Base-by-base conservation (phyloP, 2,329 filamentous ascomycete species). In the Talaromyces sp. region DNA sequence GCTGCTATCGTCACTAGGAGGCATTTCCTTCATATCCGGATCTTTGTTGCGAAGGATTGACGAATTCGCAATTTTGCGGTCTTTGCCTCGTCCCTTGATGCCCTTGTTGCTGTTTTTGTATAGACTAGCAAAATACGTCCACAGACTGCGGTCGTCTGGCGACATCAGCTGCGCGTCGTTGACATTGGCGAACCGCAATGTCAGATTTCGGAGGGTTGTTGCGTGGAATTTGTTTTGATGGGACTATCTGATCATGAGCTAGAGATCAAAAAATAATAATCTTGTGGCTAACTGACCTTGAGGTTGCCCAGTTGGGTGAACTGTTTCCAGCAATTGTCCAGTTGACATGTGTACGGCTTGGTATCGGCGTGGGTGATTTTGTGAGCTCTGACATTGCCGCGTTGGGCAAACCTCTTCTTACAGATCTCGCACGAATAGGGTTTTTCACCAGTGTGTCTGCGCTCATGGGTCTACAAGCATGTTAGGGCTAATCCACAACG, bases 41-140 rank as follows among this genome's bases (percentile, higher is more conserved):
- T 55, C 29, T 19, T 48, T 48, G 24, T 11, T 50, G 17, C 32
- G 43, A 17, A 54, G 53, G n/a, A 46, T 19, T 1, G 32, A 27
- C 29, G 70, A 38, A 67, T 66, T 71, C 19, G 73, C 71, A 55
- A 77, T 76, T 7, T 73, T 68, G 21, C 91, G 83, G 67, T 92
- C 90, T 72, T 93, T 94, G 50, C 94, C 94, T 52, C 94, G 87
- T 11, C 94, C 94, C 76, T 97, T 97, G 80, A 97, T 97, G 1
- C 94, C 94, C 75, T 96, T 96, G 83, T 97, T 97, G 77, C 89
- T 92, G 77, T 97, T 95, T 80, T 96, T 96, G 82, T 96, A 97
- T n/a, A 96, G 81, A 0, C 83, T 83, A 3, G 87, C 84, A 71
- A 97, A 94, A 77, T 96, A 96, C 66, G 89, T 85, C 80, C 89